These are phyloP conservation scores for Magnaporthiopsis rhizophila DNA, from an alignment of 2,329 filamentous ascomycete genomes.

Conservation along the genomic window DNA sequence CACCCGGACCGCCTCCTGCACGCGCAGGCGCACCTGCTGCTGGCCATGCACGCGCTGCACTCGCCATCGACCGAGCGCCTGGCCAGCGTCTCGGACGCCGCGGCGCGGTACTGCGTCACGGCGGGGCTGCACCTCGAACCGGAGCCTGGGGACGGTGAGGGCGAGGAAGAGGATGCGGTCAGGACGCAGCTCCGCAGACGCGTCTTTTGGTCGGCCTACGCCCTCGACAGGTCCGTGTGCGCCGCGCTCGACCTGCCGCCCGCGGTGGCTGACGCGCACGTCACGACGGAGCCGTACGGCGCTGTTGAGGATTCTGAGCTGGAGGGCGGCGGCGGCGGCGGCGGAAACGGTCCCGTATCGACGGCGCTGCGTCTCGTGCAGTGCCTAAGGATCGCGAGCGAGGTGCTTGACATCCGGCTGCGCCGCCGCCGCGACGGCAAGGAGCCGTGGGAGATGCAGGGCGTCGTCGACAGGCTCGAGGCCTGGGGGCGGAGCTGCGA, in stretches of 20 bases:
- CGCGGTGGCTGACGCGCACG: conserved; percentile 20
- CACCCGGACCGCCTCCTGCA: conserved; percentile 14
- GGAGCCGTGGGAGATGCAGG: neutral
- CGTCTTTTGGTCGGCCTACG: conserved; percentile 24
- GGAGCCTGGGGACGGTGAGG: conserved; percentile 14
- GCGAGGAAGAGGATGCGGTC: neutral
- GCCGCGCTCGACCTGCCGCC: conserved; percentile 19
- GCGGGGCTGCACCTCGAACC: conserved; percentile 18
- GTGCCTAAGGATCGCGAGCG: neutral
- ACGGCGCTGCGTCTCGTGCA: conserved; percentile 1
- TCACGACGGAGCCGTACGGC: conserved; percentile 15
- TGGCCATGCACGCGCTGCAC: conserved; percentile 19
- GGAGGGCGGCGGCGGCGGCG: neutral
- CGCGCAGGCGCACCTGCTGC: conserved; percentile 16
- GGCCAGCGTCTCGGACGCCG: conserved; percentile 17
- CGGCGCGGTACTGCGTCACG: conserved; percentile 21
- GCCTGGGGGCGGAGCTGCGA: neutral
- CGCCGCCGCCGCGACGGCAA: neutral
- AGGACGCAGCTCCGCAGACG: conserved; percentile 19
- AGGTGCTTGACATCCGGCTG: neutral
- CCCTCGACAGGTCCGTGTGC: conserved; percentile 20
- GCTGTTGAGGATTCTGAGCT: conserved; percentile 18
- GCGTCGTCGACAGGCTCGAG: neutral
- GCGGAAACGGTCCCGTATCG: neutral
- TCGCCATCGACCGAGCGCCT: conserved; percentile 20